phyloP scores from a whole-genome alignment of 1,284 basidiomycete species.

The Trichosporon sp. region DNA sequence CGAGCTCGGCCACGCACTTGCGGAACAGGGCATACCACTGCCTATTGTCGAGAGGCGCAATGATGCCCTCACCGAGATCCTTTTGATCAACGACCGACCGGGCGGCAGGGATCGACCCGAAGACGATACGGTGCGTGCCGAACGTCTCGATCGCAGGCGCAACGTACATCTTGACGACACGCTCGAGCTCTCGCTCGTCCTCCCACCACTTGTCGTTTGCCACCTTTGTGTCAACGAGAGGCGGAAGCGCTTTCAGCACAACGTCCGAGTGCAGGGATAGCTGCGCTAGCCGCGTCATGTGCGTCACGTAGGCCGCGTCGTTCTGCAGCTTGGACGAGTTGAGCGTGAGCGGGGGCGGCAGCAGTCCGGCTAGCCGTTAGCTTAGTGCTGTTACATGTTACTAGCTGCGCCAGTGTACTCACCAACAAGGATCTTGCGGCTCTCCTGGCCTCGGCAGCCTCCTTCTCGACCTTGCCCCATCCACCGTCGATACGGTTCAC shows the following conservation, averaged over 20 bases:
- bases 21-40: conserved; percentile 78
- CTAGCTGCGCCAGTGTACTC: conserved; percentile 39
- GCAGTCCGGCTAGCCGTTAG: conserved; percentile 61
- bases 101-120: conserved; percentile 53
- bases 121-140: conserved; percentile 57
- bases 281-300: conserved; percentile 66
- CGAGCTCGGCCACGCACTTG: conserved; percentile 73
- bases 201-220: conserved; percentile 48
- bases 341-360: conserved; percentile 74
- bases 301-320: conserved; percentile 66
- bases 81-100: conserved; percentile 11
- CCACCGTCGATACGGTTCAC: conserved; percentile 50
- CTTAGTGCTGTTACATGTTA: not conserved
- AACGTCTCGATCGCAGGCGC: conserved; percentile 59
- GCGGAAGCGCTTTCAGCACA: conserved; percentile 72
- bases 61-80: conserved; percentile 21
- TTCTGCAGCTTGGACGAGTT: conserved; percentile 66
- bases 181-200: conserved; percentile 72
- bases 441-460: conserved; percentile 38
- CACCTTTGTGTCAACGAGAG: conserved; percentile 55
- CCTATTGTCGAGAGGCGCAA: conserved; percentile 51
- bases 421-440: conserved; percentile 66
- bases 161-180: conserved; percentile 71
- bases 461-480: conserved; percentile 19
- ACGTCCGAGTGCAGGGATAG: conserved; percentile 70